Percentiles rank a stretch among this genome's conserved stretches.
Evolutionary conservation across 108 stramenopile species (phyloP).

Genomic region (Cyclostephanos invisitatus): DNA sequence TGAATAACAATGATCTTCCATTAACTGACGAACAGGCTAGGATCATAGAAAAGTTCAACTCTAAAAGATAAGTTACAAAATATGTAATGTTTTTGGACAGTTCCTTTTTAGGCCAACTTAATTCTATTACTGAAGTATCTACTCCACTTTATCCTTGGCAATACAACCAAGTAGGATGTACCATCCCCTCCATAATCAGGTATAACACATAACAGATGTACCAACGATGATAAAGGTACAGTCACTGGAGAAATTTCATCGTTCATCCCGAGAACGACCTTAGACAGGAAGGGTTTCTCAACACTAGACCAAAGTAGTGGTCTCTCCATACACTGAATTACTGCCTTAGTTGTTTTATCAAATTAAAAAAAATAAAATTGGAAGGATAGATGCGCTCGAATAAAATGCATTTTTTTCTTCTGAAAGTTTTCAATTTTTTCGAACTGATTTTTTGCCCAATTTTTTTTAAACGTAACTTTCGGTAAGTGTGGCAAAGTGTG

Average conservation of each 20-base stretch:
- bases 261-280: not conserved
- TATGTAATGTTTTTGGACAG: too few relatives aligned
- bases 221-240: not conserved
- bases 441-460: too few relatives aligned
- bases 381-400: too few relatives aligned
- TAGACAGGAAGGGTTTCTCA: not conserved
- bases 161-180: not conserved
- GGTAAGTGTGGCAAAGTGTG: too few relatives aligned
- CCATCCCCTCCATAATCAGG: not conserved
- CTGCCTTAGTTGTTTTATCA: not conserved
- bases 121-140: not conserved
- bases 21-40: not conserved
- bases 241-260: not conserved
- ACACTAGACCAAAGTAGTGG: not conserved
- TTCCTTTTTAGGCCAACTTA: too few relatives aligned
- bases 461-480: too few relatives aligned
- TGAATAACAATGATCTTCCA: slow-evolving; percentile 1
- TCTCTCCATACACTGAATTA: not conserved
- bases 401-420: too few relatives aligned
- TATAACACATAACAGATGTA: not conserved
- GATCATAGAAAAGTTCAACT: not conserved
- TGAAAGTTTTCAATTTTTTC: too few relatives aligned
- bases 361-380: slow-evolving; percentile 5
- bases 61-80: not conserved
- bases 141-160: not conserved